phyloP scores from a whole-genome alignment of 345 rosid genomes.

The Triadica sebifera region DNA sequence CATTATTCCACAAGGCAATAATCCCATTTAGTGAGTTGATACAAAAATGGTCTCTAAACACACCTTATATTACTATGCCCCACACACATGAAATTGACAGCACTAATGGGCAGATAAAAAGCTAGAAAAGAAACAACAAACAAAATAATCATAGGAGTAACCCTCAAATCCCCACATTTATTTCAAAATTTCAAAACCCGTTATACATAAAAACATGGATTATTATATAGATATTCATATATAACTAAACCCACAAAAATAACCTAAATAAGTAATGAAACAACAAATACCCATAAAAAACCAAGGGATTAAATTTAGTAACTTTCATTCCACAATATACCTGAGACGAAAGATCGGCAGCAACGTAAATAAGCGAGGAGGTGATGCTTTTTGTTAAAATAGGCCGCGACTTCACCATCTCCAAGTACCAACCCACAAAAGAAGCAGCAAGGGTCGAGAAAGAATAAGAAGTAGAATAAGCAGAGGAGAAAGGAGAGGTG shows the following conservation, averaged over 20 bases:
- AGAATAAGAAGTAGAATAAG: conserved; percentile 23
- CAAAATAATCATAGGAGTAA: neutral
- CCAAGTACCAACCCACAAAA: conserved; percentile 78
- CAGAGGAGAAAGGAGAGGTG: conserved; percentile 33
- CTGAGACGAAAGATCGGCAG: conserved; percentile 95
- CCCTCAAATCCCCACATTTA: neutral
- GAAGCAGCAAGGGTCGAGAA: conserved; percentile 13
- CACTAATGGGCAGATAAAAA: neutral
- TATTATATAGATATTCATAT: neutral
- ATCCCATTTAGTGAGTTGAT: neutral
- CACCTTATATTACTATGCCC: no score
- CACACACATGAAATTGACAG: neutral
- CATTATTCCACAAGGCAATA: neutral
- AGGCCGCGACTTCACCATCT: conserved; percentile 78
- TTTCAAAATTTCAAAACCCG: neutral
- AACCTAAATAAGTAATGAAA: neutral
- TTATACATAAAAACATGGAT: no score
- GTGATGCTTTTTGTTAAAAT: conserved; percentile 75
- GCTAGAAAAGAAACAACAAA: neutral
- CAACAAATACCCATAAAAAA: neutral
- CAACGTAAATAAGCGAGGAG: conserved; percentile 61
- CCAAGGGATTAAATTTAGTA: neutral
- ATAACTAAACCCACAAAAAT: neutral
- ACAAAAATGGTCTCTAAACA: neutral
- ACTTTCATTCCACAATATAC: conserved; percentile 21